Base-by-base conservation (phyloP, 129 eudicot genomes). In the Lactuca sativa region DNA sequence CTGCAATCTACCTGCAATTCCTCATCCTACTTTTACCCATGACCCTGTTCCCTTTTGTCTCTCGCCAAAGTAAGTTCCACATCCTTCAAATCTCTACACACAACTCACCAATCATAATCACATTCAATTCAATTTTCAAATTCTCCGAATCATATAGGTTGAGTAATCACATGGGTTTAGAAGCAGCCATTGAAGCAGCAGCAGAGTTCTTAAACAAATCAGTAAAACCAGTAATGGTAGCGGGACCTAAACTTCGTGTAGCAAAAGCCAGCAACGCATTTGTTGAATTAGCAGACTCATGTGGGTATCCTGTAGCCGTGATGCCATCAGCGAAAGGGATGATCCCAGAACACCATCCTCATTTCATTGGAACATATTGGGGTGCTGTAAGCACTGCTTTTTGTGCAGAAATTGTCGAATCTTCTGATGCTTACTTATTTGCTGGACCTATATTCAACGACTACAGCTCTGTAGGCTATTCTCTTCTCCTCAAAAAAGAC, bases 1-100 rank as follows among this genome's bases (percentile, higher is more conserved):
- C 81, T 71, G 82, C 81, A 7, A 81, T 75, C 47, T 78, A 77
- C 0, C 74, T 81, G 33, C 33, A 47, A 47, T 47, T 47, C 52
- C 52, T 47, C 52, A 47, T 12, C 52, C 52, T 47, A 47, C 52
- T 47, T 47, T 47, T 4, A 47, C 3, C 52, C 52, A n/a, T 4
- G 52, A 47, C 52, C 52, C 52, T 47, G 52, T 47, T 12, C 52
- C 52, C 52, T 47, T 47, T 47, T 47, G 0, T 47, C 52, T 47
- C n/a, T 10, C n/a, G 3, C 52, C 52, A n/a, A 47, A 47, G 52
- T 47, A 47, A 47, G 52, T 47, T 47, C 52, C 52, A 47, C 15
- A 43, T 43, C 49, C 49, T 43, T 43, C 49, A 43, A 43, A 43
- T 43, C 49, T 9, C 13, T 8, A 8, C 49, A 9, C 12, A 47